phyloP scores from a whole-genome alignment of 2,329 filamentous ascomycete genomes.

The Elsinoe ampelina region DNA sequence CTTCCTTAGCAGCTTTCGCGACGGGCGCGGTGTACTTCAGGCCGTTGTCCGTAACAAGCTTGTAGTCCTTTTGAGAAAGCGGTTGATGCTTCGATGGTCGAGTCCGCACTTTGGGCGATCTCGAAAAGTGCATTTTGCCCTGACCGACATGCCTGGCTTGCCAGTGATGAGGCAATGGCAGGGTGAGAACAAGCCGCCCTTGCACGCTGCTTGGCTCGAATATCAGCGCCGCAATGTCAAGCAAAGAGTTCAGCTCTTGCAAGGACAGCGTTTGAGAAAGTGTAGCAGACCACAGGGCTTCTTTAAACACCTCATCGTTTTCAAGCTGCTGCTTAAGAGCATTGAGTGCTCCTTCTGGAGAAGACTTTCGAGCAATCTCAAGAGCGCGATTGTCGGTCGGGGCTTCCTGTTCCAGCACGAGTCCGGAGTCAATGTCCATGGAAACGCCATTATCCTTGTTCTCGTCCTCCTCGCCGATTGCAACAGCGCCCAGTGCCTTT shows the following conservation, averaged over 20 bases:
- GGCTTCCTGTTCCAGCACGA: conserved; percentile 51
- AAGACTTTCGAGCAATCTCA: conserved; percentile 46
- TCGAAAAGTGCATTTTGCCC: conserved; percentile 31
- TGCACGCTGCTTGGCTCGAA: conserved; percentile 43
- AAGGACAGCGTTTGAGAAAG: conserved; percentile 41
- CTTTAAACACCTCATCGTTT: conserved; percentile 40
- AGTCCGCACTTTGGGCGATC: conserved; percentile 16
- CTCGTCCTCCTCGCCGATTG: conserved; percentile 43
- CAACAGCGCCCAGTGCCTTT: conserved; percentile 47
- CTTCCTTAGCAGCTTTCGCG: conserved; percentile 16
- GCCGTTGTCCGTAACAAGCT: conserved; percentile 21
- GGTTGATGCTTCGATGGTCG: conserved; percentile 20
- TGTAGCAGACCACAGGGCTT: conserved; percentile 49
- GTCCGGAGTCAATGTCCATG: conserved; percentile 30
- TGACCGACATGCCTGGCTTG: conserved; percentile 44
- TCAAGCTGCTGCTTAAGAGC: conserved; percentile 47
- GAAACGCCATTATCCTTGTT: conserved; percentile 24
- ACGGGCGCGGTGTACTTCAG: conserved; percentile 26
- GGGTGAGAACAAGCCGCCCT: conserved; percentile 33
- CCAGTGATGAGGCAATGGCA: conserved; percentile 51
- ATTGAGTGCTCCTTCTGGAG: conserved; percentile 48
- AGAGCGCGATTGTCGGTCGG: conserved; percentile 44
- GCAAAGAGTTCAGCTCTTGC: conserved; percentile 46
- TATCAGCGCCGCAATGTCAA: conserved; percentile 49
- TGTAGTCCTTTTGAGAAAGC: conserved; percentile 24